Evolutionary conservation across 2,329 filamentous ascomycete genomes (phyloP), one percentile per base, ranked within the genome.

Genomic region (Hymenoscyphus fraxineus): DNA sequence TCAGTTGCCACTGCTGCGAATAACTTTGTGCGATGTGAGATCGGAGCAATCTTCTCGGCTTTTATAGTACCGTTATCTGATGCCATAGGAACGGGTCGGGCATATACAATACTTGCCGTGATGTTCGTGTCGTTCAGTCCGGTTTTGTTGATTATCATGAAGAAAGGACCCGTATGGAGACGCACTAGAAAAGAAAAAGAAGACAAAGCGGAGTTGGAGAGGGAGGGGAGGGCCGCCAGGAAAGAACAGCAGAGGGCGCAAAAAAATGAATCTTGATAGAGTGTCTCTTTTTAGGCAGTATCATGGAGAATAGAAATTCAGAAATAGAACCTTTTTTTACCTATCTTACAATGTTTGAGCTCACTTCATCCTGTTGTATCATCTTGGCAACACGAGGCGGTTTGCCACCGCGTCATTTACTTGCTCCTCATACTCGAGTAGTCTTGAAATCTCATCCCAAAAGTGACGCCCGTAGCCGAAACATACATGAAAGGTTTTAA

Each of bases 1-100:
- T 83, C 82, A 0, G 81, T 82, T 0, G 84, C 83, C 0, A 83
- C 83, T 0, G 84, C 84, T 0, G 80, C 83, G 0, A 85, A 83
- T 65, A 87, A 87, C 65, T 69, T 88, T 15, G 79, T 81, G 0
- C 73, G 85, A 5, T 88, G 85, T 63, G 72, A 84, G 2, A 70
- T 87, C 1, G 84, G 83, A 0, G 85, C 85, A 0, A 80, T 77
- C 0, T 80, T 80, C 1, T 83, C 79, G 16, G 83, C 82, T 0
- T 76, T 81, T 1, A 81, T 87, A 22, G 72, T 82, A 3, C 81
- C 81, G 12, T 79, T 88, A 78, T 80, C 83, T 10, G 67, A 81
- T 9, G 75, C 73, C 0, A 79, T 87, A 64, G 83, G 83, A 0
- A 70, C 77, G 0, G 84, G 83, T 0, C 83, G 83, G 78, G 78